Conservation (phyloP, 441 rosid species). For the Bocquillonia castaneifolia region DNA sequence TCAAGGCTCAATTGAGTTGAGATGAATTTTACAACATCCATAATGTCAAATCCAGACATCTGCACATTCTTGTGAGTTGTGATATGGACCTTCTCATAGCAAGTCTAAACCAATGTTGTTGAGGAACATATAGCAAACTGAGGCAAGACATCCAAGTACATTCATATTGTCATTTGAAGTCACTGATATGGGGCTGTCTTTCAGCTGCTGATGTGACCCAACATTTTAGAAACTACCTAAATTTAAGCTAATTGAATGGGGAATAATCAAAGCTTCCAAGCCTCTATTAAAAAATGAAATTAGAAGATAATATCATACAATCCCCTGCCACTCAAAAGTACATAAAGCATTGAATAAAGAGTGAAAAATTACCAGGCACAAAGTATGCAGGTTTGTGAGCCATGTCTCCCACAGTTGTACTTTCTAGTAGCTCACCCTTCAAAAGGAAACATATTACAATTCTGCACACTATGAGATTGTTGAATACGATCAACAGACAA, state of each 20-base stretch:
- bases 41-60: neutral
- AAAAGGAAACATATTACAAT: slow-evolving; percentile 54
- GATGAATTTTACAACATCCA: neutral
- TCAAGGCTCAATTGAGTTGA: too few species aligned
- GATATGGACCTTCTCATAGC: neutral
- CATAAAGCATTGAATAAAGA: neutral
- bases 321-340: slow-evolving; percentile 1
- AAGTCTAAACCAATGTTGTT: neutral
- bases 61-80: neutral
- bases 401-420: slow-evolving; percentile 81
- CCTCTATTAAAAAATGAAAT: slow-evolving; percentile 2
- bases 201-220: neutral
- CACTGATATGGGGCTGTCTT: neutral
- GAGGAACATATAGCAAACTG: neutral
- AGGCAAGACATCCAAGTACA: neutral
- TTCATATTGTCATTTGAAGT: too few species aligned
- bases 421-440: slow-evolving; percentile 90
- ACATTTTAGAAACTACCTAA: neutral
- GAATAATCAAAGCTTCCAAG: neutral
- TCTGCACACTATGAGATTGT: slow-evolving; percentile 43
- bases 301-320: neutral
- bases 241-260: neutral
- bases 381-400: slow-evolving; percentile 99
- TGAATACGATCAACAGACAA: slow-evolving; percentile 31
- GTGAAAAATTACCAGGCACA: slow-evolving; percentile 69